These are phyloP conservation scores for Floccularia luteovirens DNA, from an alignment of 768 basidiomycete genomes.

Conservation along the genomic window DNA sequence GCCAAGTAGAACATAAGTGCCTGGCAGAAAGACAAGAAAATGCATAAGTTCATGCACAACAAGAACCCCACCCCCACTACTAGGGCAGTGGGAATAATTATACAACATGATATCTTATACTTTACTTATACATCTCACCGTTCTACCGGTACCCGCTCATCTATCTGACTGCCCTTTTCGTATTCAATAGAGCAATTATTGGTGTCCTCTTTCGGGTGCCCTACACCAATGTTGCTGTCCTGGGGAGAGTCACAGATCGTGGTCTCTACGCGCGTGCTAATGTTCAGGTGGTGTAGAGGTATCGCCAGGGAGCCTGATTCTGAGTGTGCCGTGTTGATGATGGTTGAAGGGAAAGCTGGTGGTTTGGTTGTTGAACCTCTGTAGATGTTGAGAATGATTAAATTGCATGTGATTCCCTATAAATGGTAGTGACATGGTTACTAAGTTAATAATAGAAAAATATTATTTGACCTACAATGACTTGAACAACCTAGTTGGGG, in stretches of 20 bases:
- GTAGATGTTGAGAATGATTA: conserved; percentile 20
- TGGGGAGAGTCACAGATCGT: neutral
- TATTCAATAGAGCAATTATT: neutral
- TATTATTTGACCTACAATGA: conserved; percentile 20
- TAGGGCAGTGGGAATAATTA: neutral
- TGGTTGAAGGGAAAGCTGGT: neutral
- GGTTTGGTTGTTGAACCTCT: conserved; percentile 12
- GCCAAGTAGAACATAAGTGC: no score
- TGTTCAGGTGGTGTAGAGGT: conserved; percentile 21
- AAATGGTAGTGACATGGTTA: neutral
- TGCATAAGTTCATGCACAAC: neutral
- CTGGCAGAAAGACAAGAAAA: neutral
- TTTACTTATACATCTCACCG: no score
- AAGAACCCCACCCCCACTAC: neutral
- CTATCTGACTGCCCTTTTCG: no score
- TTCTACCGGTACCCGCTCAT: no score
- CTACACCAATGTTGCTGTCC: neutral
- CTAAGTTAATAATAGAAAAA: neutral
- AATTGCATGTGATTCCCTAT: conserved; percentile 24
- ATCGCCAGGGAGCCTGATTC: conserved; percentile 8
- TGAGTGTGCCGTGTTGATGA: neutral
- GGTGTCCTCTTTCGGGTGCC: neutral
- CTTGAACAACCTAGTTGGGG: conserved; percentile 27
- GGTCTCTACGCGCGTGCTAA: conserved; percentile 17
- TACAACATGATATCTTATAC: neutral